phyloP scores from a whole-genome alignment of 2,329 filamentous ascomycete species.

The Metarhizium humberi region DNA sequence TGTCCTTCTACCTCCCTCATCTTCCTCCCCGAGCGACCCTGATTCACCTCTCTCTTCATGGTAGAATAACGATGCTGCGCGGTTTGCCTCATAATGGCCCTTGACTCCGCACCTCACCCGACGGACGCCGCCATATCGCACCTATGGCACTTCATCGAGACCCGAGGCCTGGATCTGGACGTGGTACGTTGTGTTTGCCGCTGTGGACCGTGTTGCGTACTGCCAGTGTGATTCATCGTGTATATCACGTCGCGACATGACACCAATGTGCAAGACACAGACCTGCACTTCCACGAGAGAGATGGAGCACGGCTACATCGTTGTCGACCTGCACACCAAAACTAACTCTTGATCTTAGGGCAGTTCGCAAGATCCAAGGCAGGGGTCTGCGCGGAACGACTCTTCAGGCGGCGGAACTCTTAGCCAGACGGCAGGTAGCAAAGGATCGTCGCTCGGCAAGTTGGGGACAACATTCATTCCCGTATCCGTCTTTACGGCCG shows the following conservation, averaged over 20 bases:
- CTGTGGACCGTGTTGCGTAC: background rate
- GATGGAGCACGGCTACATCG: background rate
- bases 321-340: background rate
- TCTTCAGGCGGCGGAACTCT: conserved; percentile 23
- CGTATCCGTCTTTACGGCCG: conserved; percentile 37
- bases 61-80: conserved; percentile 1
- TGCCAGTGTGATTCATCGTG: background rate
- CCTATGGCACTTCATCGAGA: conserved; percentile 2
- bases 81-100: conserved; percentile 5
- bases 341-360: background rate
- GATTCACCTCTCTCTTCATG: background rate
- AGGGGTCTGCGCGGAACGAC: conserved; percentile 25
- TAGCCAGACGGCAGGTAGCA: conserved; percentile 21
- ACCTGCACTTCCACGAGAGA: background rate
- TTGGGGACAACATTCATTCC: conserved; percentile 44
- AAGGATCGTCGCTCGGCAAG: conserved; percentile 25
- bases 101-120: background rate
- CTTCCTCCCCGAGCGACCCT: background rate
- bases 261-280: background rate
- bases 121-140: background rate
- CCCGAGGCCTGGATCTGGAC: conserved; percentile 3
- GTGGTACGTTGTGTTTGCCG: conserved; percentile 1
- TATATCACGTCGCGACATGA: background rate
- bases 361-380: conserved; percentile 19
- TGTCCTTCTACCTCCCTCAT: background rate